A percentile compares a stretch with the other conserved stretches of the same genome.
phyloP scores from a whole-genome alignment of 2,329 filamentous ascomycete species.

The Penicillium crustosum region DNA sequence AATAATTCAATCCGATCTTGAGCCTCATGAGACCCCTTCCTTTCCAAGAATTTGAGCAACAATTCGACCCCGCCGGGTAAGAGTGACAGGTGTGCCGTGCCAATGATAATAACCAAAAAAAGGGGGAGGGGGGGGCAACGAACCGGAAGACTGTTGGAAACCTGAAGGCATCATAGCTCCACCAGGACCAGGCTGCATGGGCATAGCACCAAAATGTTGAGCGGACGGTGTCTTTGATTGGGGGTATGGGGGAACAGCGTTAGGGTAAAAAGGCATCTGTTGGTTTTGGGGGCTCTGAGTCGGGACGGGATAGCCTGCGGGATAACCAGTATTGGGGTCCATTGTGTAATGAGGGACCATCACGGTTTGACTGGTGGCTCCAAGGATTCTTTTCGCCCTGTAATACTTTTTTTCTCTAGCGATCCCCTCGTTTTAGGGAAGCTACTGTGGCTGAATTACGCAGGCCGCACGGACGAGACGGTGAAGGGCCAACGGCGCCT shows the following conservation, averaged over 20 bases:
- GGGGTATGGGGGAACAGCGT: conserved; percentile 33
- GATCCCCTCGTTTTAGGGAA: conserved; percentile 13
- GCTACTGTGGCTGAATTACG: conserved; percentile 17
- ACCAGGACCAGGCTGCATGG: conserved; percentile 37
- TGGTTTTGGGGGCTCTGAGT: conserved; percentile 36
- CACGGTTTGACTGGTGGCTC: conserved; percentile 2
- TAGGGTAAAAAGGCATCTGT: conserved; percentile 38
- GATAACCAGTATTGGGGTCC: conserved; percentile 28
- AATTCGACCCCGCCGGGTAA: conserved; percentile 9
- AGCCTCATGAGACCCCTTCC: conserved; percentile 3
- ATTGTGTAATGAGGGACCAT: conserved; percentile 21
- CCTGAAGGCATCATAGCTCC: conserved; percentile 42
- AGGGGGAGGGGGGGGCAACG: conserved; percentile 15
- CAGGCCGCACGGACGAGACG: conserved; percentile 24
- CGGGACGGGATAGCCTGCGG: conserved; percentile 37
- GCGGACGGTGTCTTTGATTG: conserved; percentile 31
- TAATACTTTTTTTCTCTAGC: conserved; percentile 9
- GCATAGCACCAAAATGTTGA: conserved; percentile 36
- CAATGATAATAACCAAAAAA: conserved; percentile 17
- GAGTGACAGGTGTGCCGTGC: conserved; percentile 9
- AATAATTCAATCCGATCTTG: conserved; percentile 4
- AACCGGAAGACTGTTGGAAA: conserved; percentile 40
- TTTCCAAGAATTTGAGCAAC: neutral
- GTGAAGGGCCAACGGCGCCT: conserved; percentile 7
- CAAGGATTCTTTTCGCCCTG: conserved; percentile 14